Conservation (phyloP, 2,329 filamentous ascomycete species). For the Dothiorella sarmentorum region DNA sequence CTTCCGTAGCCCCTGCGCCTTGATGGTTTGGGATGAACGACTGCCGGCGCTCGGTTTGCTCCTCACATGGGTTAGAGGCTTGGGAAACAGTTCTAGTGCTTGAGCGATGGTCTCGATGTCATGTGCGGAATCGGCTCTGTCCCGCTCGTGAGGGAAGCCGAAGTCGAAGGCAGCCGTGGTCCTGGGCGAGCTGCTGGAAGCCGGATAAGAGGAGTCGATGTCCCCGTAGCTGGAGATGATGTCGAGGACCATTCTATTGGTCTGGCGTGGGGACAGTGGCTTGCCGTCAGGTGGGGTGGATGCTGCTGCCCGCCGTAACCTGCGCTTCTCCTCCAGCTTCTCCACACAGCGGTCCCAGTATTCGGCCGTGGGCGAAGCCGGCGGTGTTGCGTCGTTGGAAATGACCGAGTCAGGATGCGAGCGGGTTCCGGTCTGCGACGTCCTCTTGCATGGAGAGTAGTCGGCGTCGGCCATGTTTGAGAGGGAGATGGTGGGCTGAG, state of each 20-base stretch:
- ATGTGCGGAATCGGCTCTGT: constrained; percentile 17
- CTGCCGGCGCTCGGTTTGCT: background rate
- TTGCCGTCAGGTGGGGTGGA: background rate
- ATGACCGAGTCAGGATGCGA: constrained; percentile 10
- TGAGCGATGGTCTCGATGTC: constrained; percentile 5
- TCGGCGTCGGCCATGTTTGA: constrained; percentile 8
- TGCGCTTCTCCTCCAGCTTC: constrained; percentile 12
- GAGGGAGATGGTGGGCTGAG: background rate
- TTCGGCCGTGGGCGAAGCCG: constrained; percentile 13
- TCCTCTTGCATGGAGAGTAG: background rate
- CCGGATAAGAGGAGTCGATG: background rate
- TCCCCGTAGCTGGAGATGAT: constrained; percentile 13
- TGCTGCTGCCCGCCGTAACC: background rate
- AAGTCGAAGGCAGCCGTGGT: constrained; percentile 1
- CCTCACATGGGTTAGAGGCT: background rate
- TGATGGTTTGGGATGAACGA: constrained; percentile 2
- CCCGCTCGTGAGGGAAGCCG: constrained; percentile 8
- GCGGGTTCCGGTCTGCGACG: constrained; percentile 5
- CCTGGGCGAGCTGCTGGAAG: background rate
- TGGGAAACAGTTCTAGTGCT: background rate
- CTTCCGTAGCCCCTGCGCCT: constrained; percentile 3
- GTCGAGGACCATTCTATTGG: constrained; percentile 11
- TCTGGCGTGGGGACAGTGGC: background rate
- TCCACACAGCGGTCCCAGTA: constrained; percentile 15
- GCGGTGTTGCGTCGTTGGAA: background rate